A percentile compares a stretch with the other conserved stretches of the same genome.
phyloP scores from a whole-genome alignment of 2,329 filamentous ascomycete genomes.

The Clarireedia hainanense region DNA sequence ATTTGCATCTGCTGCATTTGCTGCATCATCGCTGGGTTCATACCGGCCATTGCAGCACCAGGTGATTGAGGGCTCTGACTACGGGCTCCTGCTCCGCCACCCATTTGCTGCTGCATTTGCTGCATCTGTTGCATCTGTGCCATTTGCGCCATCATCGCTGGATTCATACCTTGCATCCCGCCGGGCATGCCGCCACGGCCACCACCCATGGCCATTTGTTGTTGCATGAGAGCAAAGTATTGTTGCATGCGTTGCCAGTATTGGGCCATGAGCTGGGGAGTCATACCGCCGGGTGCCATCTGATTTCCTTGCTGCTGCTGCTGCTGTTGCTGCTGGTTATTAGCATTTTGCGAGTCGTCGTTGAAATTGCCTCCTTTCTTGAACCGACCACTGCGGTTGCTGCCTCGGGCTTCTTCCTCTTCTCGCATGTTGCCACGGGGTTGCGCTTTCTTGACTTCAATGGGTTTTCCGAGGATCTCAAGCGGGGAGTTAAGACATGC shows the following conservation, averaged over 20 bases:
- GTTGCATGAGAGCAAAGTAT: conserved; percentile 92
- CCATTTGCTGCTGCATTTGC: conserved; percentile 48
- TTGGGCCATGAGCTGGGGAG: conserved; percentile 93
- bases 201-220: conserved; percentile 71
- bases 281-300: conserved; percentile 59
- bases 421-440: conserved; percentile 90
- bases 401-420: conserved; percentile 62
- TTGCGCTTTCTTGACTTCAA: conserved; percentile 97
- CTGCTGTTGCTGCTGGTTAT: conserved; percentile 27
- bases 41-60: conserved; percentile 27
- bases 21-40: conserved; percentile 45
- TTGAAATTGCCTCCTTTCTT: conserved; percentile 39
- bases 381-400: conserved; percentile 47
- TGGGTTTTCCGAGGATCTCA: conserved; percentile 90
- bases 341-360: conserved; percentile 38
- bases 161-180: conserved; percentile 61
- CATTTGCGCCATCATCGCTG: conserved; percentile 69
- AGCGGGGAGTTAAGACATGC: conserved; percentile 77
- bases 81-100: conserved; percentile 24
- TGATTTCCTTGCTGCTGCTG: conserved; percentile 23
- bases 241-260: conserved; percentile 99
- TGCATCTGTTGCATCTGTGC: conserved; percentile 68
- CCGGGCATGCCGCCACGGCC: conserved; percentile 43
- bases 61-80: conserved; percentile 30
- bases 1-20: conserved; percentile 44